Base-by-base conservation (phyloP, 2,329 filamentous ascomycete genomes). In the Colletotrichum nymphaeae region DNA sequence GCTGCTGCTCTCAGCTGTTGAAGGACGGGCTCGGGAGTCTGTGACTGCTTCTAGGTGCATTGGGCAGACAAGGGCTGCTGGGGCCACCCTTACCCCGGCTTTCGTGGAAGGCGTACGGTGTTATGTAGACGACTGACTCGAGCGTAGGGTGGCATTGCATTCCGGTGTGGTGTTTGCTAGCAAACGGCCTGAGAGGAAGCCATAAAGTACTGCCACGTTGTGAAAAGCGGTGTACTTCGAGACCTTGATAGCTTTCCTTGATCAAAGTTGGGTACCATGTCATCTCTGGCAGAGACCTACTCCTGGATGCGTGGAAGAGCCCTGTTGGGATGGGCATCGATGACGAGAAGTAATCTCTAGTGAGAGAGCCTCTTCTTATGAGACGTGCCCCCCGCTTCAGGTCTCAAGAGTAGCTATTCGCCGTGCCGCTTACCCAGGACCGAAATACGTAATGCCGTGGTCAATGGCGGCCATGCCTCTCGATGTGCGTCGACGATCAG, bases 81-180 rank as follows among this genome's bases (percentile, higher is more conserved):
- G 55, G 42, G n/a, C 26, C 63, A 53, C 42, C 30, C 56, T 60
- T 30, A 35, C 68, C 24, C n/a, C 14, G 28, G 55, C 30, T 42
- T 49, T 28, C 26, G 57, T 32, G 65, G 19, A 24, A 35, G 35
- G 12, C 56, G 67, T 53, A 53, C 37, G 14, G 37, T 30, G 12
- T 52, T 19, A 42, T 42, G 37, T 42, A 42, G 14, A 42, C 37
- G 59, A 69, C 65, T 72, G 65, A 69, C 69, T 72, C 58, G 32
- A 24, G 37, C 24, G n/a, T 22, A 30, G 52, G 35, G 22, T 24
- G 35, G 57, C 59, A n/a, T 22, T 5, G 12, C 46, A 24, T 12
- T 30, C 30, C 60, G 30, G 49, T 42, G 19, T 22, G 49, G 22
- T 30, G 26, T 53, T 49, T 28, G 35, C 12, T 49, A 28, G 26